Evolutionary conservation across 2,329 filamentous ascomycete genomes (phyloP), one percentile per base, ranked within the genome.

Genomic region (Diaporthe citri): DNA sequence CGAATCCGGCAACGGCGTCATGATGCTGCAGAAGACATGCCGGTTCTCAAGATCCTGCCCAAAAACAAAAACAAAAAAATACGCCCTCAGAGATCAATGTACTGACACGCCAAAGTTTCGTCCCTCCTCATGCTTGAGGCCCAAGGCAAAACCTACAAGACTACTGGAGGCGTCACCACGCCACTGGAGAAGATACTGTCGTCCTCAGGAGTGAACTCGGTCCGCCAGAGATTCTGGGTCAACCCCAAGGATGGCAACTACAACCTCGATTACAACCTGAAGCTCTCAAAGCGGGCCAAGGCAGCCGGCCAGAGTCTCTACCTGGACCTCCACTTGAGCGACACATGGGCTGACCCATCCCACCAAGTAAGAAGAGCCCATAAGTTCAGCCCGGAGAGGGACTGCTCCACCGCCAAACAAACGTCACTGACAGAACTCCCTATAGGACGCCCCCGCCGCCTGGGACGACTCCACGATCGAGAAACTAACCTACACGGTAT

Each of bases 191-290:
- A 84, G 3, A 94, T 94, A 69, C 83, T 94, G 4, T 88, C 86
- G 4, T 84, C 84, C 15, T 89, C 86, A 34, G 93, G 93, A 12
- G 64, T 67, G 31, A 67, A 67, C 64, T 67, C 64, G 4, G 13
- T 94, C 57, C 89, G 93, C n/a, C 93, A 94, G 81, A 88, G 93
- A 43, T 83, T 95, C 59, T 95, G 93, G 93, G 93, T 94, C 34
- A 93, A 92, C 78, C 90, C 91, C 0, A 85, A 88, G 9, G 87
- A 90, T 78, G 91, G 92, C 52, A 87, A 88, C 77, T 95, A 95
- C 82, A 89, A 93, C 81, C 86, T 94, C 55, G 90, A 89, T 74
- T 95, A 95, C 83, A 94, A 94, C 80, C 80, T 95, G 77, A 84
- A 88, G 71, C 86, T 95, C 22, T 93, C 91, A 2, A 88, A 88